Conservation (phyloP, 306 rosid genomes). For the Cucurbita ficifolia region DNA sequence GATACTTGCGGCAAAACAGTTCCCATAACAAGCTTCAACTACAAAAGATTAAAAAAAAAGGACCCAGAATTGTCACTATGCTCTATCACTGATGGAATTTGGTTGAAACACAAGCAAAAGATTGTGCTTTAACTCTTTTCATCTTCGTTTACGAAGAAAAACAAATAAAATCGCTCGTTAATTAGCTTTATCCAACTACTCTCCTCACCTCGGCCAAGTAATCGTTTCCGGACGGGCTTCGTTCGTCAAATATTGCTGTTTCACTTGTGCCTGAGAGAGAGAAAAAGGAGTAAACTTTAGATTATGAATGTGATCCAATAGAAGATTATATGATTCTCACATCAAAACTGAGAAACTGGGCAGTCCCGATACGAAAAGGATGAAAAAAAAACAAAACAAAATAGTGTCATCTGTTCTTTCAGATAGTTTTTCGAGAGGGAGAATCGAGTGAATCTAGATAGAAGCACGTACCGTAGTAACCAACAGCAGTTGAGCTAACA, state of each 20-base stretch:
- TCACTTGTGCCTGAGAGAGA: slow-evolving; percentile 56
- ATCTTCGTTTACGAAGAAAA: not conserved
- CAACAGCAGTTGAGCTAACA: slow-evolving; percentile 92
- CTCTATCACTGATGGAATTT: not conserved
- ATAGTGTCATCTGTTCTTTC: not conserved
- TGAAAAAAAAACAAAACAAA: not conserved
- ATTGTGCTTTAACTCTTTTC: not conserved
- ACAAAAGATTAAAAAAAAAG: not conserved
- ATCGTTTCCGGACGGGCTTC: slow-evolving; percentile 83
- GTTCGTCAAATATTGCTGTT: slow-evolving; percentile 60
- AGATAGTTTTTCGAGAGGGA: not conserved
- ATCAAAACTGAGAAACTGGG: not conserved
- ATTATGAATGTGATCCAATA: not conserved
- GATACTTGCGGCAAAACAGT: not conserved
- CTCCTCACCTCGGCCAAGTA: slow-evolving; percentile 78
- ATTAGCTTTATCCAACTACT: not conserved
- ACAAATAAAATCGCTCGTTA: not conserved
- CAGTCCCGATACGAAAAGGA: not conserved
- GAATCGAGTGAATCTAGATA: not conserved
- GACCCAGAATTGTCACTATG: not conserved
- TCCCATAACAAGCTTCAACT: not conserved
- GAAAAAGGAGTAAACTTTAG: not conserved
- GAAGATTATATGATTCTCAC: not conserved
- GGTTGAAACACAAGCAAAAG: not conserved
- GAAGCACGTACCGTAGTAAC: slow-evolving; percentile 69